Percentiles rank a stretch among this genome's conserved stretches.
These are phyloP conservation scores for Murraya paniculata DNA, from an alignment of 345 rosid species.

Conservation along the genomic window DNA sequence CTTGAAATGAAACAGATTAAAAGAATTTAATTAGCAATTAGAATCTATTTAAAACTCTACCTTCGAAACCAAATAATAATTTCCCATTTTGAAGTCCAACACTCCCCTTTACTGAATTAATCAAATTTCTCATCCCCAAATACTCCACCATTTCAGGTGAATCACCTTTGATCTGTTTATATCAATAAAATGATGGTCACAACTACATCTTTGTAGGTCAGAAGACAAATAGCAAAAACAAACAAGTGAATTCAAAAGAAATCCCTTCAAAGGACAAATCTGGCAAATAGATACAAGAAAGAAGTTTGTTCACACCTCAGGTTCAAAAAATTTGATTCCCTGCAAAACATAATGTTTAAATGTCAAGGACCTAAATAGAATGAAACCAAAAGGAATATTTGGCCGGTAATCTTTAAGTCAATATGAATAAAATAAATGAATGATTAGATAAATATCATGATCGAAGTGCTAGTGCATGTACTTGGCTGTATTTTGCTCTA, in stretches of 20 bases:
- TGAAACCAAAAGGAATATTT: not conserved
- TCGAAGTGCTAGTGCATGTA: conserved; percentile 16
- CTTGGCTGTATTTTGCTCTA: conserved; percentile 90
- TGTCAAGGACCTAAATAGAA: conserved; percentile 19
- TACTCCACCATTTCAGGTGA: conserved; percentile 93
- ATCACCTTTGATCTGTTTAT: conserved; percentile 82
- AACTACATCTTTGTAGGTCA: not conserved
- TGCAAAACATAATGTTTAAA: conserved; percentile 32
- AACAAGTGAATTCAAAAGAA: not conserved
- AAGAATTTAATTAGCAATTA: conserved; percentile 8
- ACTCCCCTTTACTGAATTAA: conserved; percentile 66
- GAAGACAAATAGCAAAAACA: not conserved
- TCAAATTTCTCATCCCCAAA: conserved; percentile 81
- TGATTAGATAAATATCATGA: not conserved
- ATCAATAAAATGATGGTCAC: conserved; percentile 15
- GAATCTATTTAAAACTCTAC: conserved; percentile 25
- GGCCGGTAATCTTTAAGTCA: not conserved
- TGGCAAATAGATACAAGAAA: conserved; percentile 15
- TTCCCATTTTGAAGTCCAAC: conserved; percentile 76
- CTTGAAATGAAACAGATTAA: conserved; percentile 12
- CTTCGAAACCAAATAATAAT: conserved; percentile 72
- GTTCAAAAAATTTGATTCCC: conserved; percentile 98
- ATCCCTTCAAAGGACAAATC: conserved; percentile 12
- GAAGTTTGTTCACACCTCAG: conserved; percentile 61
- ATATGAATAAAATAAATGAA: not conserved